A percentile compares a stretch with the other conserved stretches of the same genome.
Evolutionary conservation across 208 protist species (phyloP).

Genomic region (Strigomonas galati): DNA sequence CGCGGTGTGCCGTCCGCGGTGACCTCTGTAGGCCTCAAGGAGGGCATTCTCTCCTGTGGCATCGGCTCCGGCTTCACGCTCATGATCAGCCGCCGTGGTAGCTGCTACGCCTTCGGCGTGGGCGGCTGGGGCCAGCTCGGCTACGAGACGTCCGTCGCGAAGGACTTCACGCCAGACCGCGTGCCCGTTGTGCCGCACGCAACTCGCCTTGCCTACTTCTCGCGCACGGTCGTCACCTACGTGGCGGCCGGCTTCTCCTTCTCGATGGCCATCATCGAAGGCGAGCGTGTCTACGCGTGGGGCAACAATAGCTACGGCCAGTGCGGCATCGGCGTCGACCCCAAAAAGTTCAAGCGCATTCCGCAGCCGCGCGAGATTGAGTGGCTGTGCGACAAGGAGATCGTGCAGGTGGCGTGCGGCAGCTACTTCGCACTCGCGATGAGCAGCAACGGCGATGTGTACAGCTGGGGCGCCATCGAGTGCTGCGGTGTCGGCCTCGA

Average conservation of each 20-base stretch:
- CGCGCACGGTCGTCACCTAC: conserved; percentile 43
- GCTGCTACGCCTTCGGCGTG: conserved; percentile 62
- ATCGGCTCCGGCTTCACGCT: conserved; percentile 76
- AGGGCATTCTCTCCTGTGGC: conserved; percentile 62
- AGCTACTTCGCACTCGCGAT: conserved; percentile 78
- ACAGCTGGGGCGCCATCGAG: conserved; percentile 78
- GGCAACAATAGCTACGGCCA: conserved; percentile 83
- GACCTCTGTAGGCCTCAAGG: conserved; percentile 41
- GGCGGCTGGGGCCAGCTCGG: conserved; percentile 83
- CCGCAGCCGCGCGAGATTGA: conserved; percentile 51
- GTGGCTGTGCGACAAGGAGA: conserved; percentile 73
- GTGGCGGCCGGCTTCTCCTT: conserved; percentile 60
- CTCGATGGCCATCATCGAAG: conserved; percentile 59
- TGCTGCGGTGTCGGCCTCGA: conserved; percentile 75
- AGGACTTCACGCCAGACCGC: conserved; percentile 50
- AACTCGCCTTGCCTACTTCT: conserved; percentile 62
- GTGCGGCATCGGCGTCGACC: conserved; percentile 71
- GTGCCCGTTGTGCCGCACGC: conserved; percentile 66
- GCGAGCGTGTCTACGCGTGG: conserved; percentile 74
- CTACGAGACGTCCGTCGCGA: conserved; percentile 37
- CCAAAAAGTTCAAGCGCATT: conserved; percentile 48
- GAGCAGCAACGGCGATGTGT: conserved; percentile 62
- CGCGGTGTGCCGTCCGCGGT: conserved; percentile 42
- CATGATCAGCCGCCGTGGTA: conserved; percentile 62
- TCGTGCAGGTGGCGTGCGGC: conserved; percentile 78